Evolutionary conservation across 306 rosid genomes (phyloP).

Genomic region (Astragalus glycyphyllos): DNA sequence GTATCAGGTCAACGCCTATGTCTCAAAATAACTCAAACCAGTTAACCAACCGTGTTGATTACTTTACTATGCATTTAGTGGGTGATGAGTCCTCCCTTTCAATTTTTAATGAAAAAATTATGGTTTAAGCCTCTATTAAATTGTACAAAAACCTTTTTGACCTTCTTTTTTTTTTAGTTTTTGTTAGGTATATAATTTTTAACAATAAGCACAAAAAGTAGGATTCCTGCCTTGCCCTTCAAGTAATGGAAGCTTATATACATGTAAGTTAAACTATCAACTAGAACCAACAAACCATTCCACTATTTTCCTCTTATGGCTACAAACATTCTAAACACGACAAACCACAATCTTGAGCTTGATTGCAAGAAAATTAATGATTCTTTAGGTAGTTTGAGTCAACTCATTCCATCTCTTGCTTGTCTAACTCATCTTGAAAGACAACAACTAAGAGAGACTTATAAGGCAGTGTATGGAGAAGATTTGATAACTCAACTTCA

Average conservation of each 20-base stretch:
- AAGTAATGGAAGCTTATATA: slow-evolving; percentile 47
- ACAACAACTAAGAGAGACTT: slow-evolving; percentile 56
- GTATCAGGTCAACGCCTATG: too few relatives aligned
- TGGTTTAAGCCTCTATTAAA: too few relatives aligned
- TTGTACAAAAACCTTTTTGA: too few relatives aligned
- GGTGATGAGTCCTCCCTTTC: slow-evolving; percentile 1
- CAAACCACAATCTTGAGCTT: slow-evolving; percentile 42
- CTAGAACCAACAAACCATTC: slow-evolving; percentile 7
- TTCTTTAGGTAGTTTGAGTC: slow-evolving; percentile 49
- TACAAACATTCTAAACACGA: slow-evolving; percentile 50
- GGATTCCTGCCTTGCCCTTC: slow-evolving; percentile 53
- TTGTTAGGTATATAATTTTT: too few relatives aligned
- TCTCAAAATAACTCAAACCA: too few relatives aligned
- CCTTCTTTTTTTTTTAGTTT: too few relatives aligned
- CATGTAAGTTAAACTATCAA: background rate
- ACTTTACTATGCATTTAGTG: background rate
- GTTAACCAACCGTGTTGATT: too few relatives aligned
- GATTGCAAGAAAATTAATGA: slow-evolving; percentile 70
- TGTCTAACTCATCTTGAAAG: slow-evolving; percentile 48
- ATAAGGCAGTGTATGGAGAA: slow-evolving; percentile 63
- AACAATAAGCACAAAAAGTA: slow-evolving; percentile 28
- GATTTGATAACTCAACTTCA: slow-evolving; percentile 58
- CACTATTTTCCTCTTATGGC: slow-evolving; percentile 26
- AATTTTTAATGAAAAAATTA: background rate
- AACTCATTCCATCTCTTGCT: slow-evolving; percentile 52